Evolutionary conservation across 2,329 filamentous ascomycete species (phyloP).

Genomic region (Colletotrichum theobromicola): DNA sequence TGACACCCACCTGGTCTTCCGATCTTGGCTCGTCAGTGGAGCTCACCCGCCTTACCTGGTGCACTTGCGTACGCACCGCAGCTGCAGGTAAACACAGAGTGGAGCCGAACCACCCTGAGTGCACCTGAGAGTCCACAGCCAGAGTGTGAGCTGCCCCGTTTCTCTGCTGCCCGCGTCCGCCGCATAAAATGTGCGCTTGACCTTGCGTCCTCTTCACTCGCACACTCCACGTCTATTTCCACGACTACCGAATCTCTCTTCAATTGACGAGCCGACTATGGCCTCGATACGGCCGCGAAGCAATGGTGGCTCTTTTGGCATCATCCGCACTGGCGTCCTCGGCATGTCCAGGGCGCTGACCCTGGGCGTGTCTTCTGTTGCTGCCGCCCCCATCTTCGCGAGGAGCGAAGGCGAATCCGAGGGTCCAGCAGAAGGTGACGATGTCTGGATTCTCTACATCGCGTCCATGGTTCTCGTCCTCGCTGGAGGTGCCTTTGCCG

Average conservation of each 20-base stretch:
- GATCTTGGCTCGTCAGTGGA: slow-evolving; percentile 18
- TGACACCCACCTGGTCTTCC: slow-evolving; percentile 9
- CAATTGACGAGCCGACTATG: slow-evolving; percentile 17
- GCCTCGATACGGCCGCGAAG: slow-evolving; percentile 19
- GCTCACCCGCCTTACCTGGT: slow-evolving; percentile 10
- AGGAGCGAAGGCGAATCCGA: slow-evolving; percentile 46
- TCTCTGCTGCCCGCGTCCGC: slow-evolving; percentile 15
- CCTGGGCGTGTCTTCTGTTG: slow-evolving; percentile 52
- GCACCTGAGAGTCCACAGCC: background rate
- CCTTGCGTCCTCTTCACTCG: background rate
- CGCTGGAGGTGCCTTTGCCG: slow-evolving; percentile 90
- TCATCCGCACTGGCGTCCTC: slow-evolving; percentile 53
- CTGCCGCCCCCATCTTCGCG: slow-evolving; percentile 49
- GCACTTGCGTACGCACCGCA: slow-evolving; percentile 14
- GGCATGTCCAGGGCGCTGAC: slow-evolving; percentile 57
- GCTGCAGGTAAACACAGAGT: slow-evolving; percentile 21
- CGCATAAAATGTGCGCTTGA: slow-evolving; percentile 23
- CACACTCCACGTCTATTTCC: background rate
- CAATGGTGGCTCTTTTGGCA: slow-evolving; percentile 38
- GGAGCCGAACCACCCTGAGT: background rate
- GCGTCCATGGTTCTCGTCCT: slow-evolving; percentile 83
- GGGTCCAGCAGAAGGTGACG: slow-evolving; percentile 62
- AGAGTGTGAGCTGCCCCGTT: background rate
- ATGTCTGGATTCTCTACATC: slow-evolving; percentile 81
- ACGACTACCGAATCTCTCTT: background rate